Base-by-base conservation (phyloP, 2,329 filamentous ascomycete genomes). In the Coniochaeta prunicola region DNA sequence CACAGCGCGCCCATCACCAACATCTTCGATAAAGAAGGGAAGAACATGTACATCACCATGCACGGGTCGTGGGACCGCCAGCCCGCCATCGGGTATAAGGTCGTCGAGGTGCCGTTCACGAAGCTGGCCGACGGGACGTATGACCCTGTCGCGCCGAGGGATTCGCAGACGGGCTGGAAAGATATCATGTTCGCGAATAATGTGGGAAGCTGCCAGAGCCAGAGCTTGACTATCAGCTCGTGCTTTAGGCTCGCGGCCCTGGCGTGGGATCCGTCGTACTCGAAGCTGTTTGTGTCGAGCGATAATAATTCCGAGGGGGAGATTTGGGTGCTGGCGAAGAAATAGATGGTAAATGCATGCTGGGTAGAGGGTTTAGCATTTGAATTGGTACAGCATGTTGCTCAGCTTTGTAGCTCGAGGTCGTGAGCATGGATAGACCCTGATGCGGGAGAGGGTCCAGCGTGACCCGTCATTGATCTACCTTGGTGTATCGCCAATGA, bases 31-130 rank as follows among this genome's bases (percentile, higher is more conserved):
- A 53, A 54, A n/a, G 58, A 17, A 3, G 60, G 50, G 12, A 42
- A 42, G 15, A 60, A 60, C 58, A 56, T 62, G 58, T 62, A 62
- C 57, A 53, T 62, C 33, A 62, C 60, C 12, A 58, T 62, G 34
- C 60, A 60, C 45, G 60, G 60, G 21, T 62, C 60, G 30, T 62
- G 60, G 60, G 48, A 60, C 60, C 56, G 60, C 24, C 57, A 55
- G 40, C 60, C 60, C 15, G 58, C 60, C 8, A 60, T 54, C 7
- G 60, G 60, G 19, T 62, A 57, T 57, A 60, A 60, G 30, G 40
- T 60, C 6, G 40, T 62, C 40, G 56, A 58, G 42, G 54, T 62
- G 7, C 59, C 60, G 3, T 62, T 62, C 54, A 57, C 45, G 28
- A 53, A 58, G 53, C 26, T 33, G 10, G 58, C 26, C 6, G 38